Evolutionary conservation across 2,329 filamentous ascomycete species (phyloP).

Genomic region (Paecilomyces sp.): DNA sequence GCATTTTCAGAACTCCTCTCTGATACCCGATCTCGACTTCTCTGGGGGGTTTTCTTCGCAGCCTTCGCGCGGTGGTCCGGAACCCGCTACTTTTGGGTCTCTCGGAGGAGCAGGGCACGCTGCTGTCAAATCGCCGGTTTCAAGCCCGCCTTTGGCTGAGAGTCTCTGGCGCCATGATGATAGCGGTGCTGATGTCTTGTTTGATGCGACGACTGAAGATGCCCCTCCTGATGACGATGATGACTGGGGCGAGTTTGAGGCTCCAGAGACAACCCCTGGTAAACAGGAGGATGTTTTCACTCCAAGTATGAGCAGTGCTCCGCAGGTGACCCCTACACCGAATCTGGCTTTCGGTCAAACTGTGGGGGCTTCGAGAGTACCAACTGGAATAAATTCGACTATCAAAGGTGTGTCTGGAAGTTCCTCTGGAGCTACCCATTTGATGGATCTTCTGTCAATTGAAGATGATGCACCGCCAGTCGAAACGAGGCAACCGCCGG

Average conservation of each 20-base stretch:
- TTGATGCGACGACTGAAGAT: constrained; percentile 47
- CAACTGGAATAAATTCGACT: background rate
- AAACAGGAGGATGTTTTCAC: constrained; percentile 5
- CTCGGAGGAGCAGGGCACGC: background rate
- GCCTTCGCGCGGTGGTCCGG: background rate
- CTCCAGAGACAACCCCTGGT: constrained; percentile 18
- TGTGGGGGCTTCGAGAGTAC: background rate
- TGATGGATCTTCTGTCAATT: constrained; percentile 23
- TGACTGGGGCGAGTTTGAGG: constrained; percentile 42
- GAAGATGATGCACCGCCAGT: constrained; percentile 12
- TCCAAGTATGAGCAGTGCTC: background rate
- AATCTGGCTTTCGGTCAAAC: background rate
- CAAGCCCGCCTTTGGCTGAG: background rate
- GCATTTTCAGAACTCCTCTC: background rate
- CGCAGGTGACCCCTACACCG: background rate
- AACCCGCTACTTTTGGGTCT: background rate
- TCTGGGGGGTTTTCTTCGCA: background rate
- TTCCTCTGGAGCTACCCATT: constrained; percentile 11
- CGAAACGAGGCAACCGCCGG: constrained; percentile 1
- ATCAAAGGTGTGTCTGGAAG: background rate
- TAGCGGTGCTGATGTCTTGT: constrained; percentile 46
- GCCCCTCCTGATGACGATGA: constrained; percentile 25
- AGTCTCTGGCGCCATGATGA: constrained; percentile 2
- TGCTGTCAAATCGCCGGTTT: background rate
- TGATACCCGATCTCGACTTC: background rate